Evolutionary conservation across 176 grass and related monocot species (phyloP), one percentile per base, ranked within the genome.

Genomic region (Areca catechu): DNA sequence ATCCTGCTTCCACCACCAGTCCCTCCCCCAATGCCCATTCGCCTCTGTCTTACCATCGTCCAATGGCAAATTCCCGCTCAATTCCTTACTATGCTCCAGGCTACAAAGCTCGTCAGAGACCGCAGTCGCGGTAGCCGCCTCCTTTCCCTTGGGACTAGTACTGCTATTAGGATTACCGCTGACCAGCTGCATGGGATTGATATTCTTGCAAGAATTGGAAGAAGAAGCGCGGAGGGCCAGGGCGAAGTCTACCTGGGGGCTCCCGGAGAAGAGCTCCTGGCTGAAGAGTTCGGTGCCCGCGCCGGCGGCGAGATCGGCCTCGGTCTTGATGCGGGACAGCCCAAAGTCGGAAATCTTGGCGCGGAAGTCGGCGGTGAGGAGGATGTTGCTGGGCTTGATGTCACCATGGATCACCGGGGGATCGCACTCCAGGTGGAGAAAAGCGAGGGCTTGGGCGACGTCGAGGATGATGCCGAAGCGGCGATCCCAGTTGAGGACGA

Each of bases 1-100:
- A 3, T 85, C 78, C 61, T 90, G 86, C 78, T 90, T 90, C 86
- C 86, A 90, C 86, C 86, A 90, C 86, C 86, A 90, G 12, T 90
- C 78, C 47, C 82, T 82, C 16, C 82, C 86, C 86, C 77, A 76
- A 47, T 66, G 79, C 5, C 22, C 54, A 9, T 66, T 82, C 15
- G 69, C 54, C 19, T 28, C 69, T n/a, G 56, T 19, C 20, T 61
- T 67, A 12, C 56, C 29, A 37, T 67, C 65, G 0, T 67, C 65
- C 65, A 67, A 9, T 27, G 65, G 62, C 48, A 49, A 65, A 27
- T 49, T 21, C 19, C 7, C 51, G 18, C 54, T 27, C 54, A 19
- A 72, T 17, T 72, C 69, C 19, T 20, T 72, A 5, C 57, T 62
- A 2, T 43, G 70, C 1, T 72, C 70, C 49, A 53, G 22, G 65